Base-by-base conservation (phyloP, 108 stramenopile genomes). In the Skeletonema potamos region DNA sequence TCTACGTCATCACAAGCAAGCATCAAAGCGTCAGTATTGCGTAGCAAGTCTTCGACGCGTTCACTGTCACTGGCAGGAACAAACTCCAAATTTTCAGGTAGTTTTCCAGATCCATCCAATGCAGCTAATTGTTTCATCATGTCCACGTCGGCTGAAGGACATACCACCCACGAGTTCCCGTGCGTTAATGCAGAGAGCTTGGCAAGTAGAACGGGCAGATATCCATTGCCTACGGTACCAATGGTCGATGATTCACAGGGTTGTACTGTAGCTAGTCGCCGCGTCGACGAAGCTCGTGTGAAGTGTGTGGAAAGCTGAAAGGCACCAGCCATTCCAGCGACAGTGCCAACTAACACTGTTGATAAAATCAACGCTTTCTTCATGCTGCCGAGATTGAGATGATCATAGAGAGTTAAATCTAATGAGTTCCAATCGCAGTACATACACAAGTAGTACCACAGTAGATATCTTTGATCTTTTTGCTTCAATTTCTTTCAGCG, bases 181-280 rank as follows among this genome's bases (percentile, higher is more conserved):
- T 51, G 48, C 12, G 60, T 41, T 33, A 72, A 55, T 10, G 72
- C 64, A 7, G 72, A 66, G 28, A 78, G 62, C 60, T 78, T 78
- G 33, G 72, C 64, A 34, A 62, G 20, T 2, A 78, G 41, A 54
- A 78, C 29, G 20, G 64, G 33, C 15, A 73, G 37, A 34, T 70
- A 78, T 5, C 77, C 77, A 15, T 43, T 66, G 15, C 77, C 77
- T n/a, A 78, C 77, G 0, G 70, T 62, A 41, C 77, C 77, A 20
- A 78, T 46, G 1, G 65, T 73, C 8, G 48, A 24, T 22, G 48
- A 51, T 20, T 51, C 48, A 9, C 15, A 1, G 1, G 22, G 20
- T 51, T 22, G 20, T 0, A 22, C 9, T 51, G 48, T 22, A 51
- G 22, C 18, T 15, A n/a, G 8, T 24, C 22, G 48, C 22, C 22